Evolutionary conservation across 768 basidiomycete genomes (phyloP).

Genomic region (Pseudohyphozyma bogoriensis): DNA sequence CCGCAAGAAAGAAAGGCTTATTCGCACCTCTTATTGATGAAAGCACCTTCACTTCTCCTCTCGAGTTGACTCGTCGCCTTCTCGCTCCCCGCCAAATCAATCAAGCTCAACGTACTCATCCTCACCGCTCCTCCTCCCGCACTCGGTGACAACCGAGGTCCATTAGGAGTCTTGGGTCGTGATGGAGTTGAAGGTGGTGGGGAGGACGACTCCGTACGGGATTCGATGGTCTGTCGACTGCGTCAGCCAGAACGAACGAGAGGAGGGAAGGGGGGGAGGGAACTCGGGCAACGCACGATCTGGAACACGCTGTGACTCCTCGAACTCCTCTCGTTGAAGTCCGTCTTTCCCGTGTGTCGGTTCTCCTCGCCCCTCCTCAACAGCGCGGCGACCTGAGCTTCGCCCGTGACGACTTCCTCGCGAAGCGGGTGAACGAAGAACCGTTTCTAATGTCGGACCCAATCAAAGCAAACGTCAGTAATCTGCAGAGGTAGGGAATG

Average conservation of each 20-base stretch:
- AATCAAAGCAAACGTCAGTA: background rate
- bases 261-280: too few relatives aligned
- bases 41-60: conserved; percentile 84
- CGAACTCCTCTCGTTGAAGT: conserved; percentile 94
- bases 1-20: too few relatives aligned
- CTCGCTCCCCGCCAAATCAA: conserved; percentile 94
- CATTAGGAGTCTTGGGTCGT: conserved; percentile 7
- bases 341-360: conserved; percentile 81
- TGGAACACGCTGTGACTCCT: conserved; percentile 90
- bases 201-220: conserved; percentile 18
- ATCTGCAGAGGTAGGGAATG: conserved; percentile 13
- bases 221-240: conserved; percentile 34
- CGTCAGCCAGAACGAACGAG: background rate
- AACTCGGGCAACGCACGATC: conserved; percentile 49
- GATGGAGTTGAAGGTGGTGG: background rate
- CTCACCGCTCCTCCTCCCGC: conserved; percentile 26
- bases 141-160: conserved; percentile 12
- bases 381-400: conserved; percentile 76
- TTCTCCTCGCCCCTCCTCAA: conserved; percentile 77
- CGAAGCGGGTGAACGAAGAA: conserved; percentile 58
- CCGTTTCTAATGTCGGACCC: conserved; percentile 15
- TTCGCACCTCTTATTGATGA: conserved; percentile 62
- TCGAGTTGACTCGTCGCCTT: conserved; percentile 94
- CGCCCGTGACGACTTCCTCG: conserved; percentile 87
- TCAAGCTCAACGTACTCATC: conserved; percentile 54